phyloP scores from a whole-genome alignment of 306 rosid species.

The Urtica urens region DNA sequence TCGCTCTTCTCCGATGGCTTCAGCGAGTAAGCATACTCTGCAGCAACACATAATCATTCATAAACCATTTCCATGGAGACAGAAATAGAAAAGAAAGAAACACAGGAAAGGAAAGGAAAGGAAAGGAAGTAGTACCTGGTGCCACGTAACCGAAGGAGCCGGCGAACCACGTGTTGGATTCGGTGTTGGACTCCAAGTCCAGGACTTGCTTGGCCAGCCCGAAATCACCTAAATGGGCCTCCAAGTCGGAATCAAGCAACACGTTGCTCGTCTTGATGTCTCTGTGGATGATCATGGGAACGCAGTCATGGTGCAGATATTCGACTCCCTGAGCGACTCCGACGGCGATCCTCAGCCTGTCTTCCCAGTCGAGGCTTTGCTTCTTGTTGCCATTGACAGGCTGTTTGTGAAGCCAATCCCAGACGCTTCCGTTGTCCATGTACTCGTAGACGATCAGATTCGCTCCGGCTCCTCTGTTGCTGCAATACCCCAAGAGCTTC shows the following conservation, averaged over 20 bases:
- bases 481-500: slow-evolving; percentile 77
- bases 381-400: slow-evolving; percentile 38
- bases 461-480: slow-evolving; percentile 49
- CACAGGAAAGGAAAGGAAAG: slow-evolving; percentile 1
- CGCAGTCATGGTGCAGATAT: slow-evolving; percentile 88
- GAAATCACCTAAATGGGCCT: slow-evolving; percentile 91
- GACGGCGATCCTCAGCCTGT: slow-evolving; percentile 65
- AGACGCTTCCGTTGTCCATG: slow-evolving; percentile 86
- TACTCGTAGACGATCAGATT: slow-evolving; percentile 75
- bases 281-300: slow-evolving; percentile 74
- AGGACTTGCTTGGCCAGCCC: slow-evolving; percentile 66
- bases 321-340: slow-evolving; percentile 84
- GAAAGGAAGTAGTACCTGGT: slow-evolving; percentile 48
- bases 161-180: slow-evolving; percentile 67
- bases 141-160: slow-evolving; percentile 92
- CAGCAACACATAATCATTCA: slow-evolving; percentile 10
- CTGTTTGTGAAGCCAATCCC: slow-evolving; percentile 83
- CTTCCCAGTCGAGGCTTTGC: slow-evolving; percentile 66
- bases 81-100: background rate
- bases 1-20: slow-evolving; percentile 84
- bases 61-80: background rate
- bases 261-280: slow-evolving; percentile 83
- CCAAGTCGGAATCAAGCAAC: slow-evolving; percentile 74
- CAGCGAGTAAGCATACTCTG: slow-evolving; percentile 81
- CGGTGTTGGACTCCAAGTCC: slow-evolving; percentile 60